Evolutionary conservation across 352 stramenopile genomes (phyloP).

Genomic region (Elongisporangium undulatum): DNA sequence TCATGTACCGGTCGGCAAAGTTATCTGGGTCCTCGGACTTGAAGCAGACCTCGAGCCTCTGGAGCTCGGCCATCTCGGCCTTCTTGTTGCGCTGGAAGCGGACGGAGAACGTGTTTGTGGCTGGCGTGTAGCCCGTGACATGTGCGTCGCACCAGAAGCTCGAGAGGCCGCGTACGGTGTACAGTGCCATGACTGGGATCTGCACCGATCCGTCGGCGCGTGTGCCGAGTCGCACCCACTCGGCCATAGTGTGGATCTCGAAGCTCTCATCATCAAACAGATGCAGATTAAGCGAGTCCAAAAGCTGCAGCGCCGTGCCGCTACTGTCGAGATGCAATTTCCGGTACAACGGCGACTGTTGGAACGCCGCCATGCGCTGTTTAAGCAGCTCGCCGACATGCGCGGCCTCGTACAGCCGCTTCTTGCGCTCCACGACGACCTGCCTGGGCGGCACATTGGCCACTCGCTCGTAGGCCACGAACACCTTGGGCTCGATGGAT

Average conservation of each 20-base stretch:
- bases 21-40: constrained; percentile 73
- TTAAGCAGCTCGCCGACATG: constrained; percentile 45
- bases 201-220: constrained; percentile 41
- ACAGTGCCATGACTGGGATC: constrained; percentile 70
- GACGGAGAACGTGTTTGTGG: constrained; percentile 44
- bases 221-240: constrained; percentile 62
- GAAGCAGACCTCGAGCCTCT: constrained; percentile 74
- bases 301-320: constrained; percentile 40
- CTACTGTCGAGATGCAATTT: constrained; percentile 43
- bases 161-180: constrained; percentile 52
- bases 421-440: constrained; percentile 70
- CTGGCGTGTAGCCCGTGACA: constrained; percentile 46
- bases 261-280: constrained; percentile 82
- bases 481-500: constrained; percentile 70
- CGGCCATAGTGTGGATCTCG: constrained; percentile 52
- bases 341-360: constrained; percentile 24
- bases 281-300: constrained; percentile 58
- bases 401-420: constrained; percentile 42
- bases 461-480: constrained; percentile 59
- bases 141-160: constrained; percentile 63
- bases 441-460: constrained; percentile 49
- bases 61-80: constrained; percentile 40
- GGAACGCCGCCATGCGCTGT: constrained; percentile 33
- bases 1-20: constrained; percentile 73
- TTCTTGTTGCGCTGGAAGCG: constrained; percentile 66